Conservation (phyloP, 805 yeast species). For the Candida andamanensis region DNA sequence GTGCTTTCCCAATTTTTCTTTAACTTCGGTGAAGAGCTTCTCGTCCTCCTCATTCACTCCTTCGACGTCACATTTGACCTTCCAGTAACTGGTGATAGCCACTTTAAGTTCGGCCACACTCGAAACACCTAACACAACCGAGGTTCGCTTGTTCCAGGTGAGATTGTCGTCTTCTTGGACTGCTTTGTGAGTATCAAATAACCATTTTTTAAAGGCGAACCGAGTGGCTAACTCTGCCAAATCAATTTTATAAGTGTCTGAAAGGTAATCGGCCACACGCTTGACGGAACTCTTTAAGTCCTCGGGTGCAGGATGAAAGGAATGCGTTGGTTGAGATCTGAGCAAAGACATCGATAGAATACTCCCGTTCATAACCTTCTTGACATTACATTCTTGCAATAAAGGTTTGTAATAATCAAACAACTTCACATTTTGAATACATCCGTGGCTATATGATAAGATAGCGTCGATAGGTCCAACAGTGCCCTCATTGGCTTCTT, state of each 20-base stretch:
- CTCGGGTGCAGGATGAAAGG: slow-evolving; percentile 75
- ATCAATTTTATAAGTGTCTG: slow-evolving; percentile 44
- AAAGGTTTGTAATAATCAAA: slow-evolving; percentile 46
- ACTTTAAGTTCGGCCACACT: slow-evolving; percentile 54
- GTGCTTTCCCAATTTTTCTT: slow-evolving; percentile 45
- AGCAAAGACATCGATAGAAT: slow-evolving; percentile 85
- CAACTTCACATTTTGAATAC: slow-evolving; percentile 66
- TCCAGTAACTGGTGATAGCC: slow-evolving; percentile 57
- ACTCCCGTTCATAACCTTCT: slow-evolving; percentile 69
- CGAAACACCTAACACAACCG: slow-evolving; percentile 77
- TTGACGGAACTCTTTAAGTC: slow-evolving; percentile 52
- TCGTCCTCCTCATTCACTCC: slow-evolving; percentile 39
- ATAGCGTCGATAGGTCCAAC: slow-evolving; percentile 70
- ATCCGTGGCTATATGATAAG: slow-evolving; percentile 75
- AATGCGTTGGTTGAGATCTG: slow-evolving; percentile 58
- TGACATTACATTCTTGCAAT: slow-evolving; percentile 48
- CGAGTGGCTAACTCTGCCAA: slow-evolving; percentile 79
- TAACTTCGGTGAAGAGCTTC: slow-evolving; percentile 37
- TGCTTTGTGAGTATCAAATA: slow-evolving; percentile 20
- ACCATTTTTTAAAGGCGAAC: slow-evolving; percentile 65
- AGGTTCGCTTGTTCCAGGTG: slow-evolving; percentile 29
- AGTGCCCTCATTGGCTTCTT: slow-evolving; percentile 25
- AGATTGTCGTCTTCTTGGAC: slow-evolving; percentile 6
- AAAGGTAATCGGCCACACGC: slow-evolving; percentile 37
- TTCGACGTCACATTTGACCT: slow-evolving; percentile 31